Evolutionary conservation across 139 green algal genomes (phyloP), one percentile per base, ranked within the genome.

Genomic region (Coelastrella sp.): DNA sequence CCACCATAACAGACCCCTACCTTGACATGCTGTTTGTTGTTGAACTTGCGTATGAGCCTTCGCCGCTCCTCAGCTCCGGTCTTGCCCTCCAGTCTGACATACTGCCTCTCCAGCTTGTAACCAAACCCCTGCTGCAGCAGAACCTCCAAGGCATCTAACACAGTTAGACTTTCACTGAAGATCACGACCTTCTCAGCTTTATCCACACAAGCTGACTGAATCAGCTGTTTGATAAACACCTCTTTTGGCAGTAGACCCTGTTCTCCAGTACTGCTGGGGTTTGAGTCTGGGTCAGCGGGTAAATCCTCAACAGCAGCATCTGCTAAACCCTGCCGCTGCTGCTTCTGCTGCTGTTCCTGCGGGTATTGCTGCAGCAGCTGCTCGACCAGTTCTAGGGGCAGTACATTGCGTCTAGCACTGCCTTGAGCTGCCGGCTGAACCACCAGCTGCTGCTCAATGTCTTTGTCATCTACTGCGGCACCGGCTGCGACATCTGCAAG

Each of bases 111-210:
- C 3, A 32, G 54, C 0, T 20, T 14, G 57, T 73, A 89, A 13
- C 73, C 73, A 22, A 89, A 83, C 71, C 83, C 73, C 7, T 64
- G 32, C 73, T 64, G 57, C 85, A 82, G 57, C 71, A 81, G 57
- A 4, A 58, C 73, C 58, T 47, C 58, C 0, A 87, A n/a, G 4
- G 64, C 61, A 47, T 54, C 73, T 11, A 87, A 61, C 81, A 87
- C 81, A 19, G 23, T 22, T 61, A 87, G 6, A 61, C 81, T 87
- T 61, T 90, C 47, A 71, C 66, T 83, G 73, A 90, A 90, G 58
- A 90, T 76, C 17, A 90, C 85, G 5, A 90, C 73, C 73, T 90
- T 90, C 73, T 90, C 85, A 23, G 23, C 57, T 17, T 13, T 8
- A 2, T 56, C 23, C 85, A 68, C 85, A 73, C 85, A 90, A n/a